Evolutionary conservation across 2,329 filamentous ascomycete species (phyloP), one percentile per base, ranked within the genome.

Genomic region (Balansia obtecta): DNA sequence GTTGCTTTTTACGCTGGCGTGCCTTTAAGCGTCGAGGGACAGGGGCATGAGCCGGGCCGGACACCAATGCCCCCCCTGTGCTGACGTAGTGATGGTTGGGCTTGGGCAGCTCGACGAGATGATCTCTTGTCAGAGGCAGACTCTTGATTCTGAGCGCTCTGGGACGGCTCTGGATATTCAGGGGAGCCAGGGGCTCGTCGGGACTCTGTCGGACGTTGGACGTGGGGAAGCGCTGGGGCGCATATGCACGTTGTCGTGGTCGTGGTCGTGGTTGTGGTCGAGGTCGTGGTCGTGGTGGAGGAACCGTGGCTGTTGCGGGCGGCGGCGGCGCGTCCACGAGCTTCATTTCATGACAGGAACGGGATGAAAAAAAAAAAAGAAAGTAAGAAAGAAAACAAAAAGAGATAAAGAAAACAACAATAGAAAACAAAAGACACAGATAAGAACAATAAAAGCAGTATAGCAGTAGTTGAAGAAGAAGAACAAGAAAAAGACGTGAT

Each of bases 311-410:
- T 18, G 15, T 40, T 34, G n/a, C n/a, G n/a, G n/a, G n/a, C n/a
- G n/a, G n/a, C n/a, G 32, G 12, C 50, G 13, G 40, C 30, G 45
- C 18, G 16, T 43, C 18, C 38, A 37, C 50, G 56, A 52, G 52
- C 46, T 52, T 49, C 45, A 54, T 48, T 53, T 55, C 53, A 48
- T 30, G n/a, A n/a, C n/a, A n/a, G n/a, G n/a, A n/a, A n/a, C n/a
- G n/a, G n/a, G n/a, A n/a, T n/a, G n/a, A n/a, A n/a, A n/a, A n/a
- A n/a, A n/a, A n/a, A n/a, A n/a, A n/a, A n/a, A n/a, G n/a, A n/a
- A n/a, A n/a, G n/a, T n/a, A n/a, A n/a, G n/a, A n/a, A n/a, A n/a
- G n/a, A n/a, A n/a, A n/a, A n/a, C n/a, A n/a, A n/a, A n/a, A n/a
- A n/a, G n/a, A n/a, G n/a, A n/a, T n/a, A n/a, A n/a, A n/a, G n/a